Percentiles rank a stretch among this genome's conserved stretches.
Conservation (phyloP, 352 stramenopile genomes). For the Phytophthora agathidicida region DNA sequence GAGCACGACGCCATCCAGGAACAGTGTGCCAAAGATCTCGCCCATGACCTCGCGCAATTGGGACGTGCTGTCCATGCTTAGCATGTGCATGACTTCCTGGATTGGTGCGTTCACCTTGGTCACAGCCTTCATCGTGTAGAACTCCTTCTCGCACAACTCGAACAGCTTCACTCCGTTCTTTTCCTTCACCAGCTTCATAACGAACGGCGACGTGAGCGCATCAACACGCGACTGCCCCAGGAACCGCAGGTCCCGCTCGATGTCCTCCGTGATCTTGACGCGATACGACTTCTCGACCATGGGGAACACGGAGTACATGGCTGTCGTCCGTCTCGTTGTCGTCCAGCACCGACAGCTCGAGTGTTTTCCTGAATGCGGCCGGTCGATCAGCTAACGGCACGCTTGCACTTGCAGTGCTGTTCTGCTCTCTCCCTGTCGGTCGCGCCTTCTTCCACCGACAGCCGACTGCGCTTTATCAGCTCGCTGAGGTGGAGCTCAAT, state of each 20-base stretch:
- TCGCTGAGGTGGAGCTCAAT: not conserved
- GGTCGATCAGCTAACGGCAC: not conserved
- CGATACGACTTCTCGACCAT: slow-evolving; percentile 87
- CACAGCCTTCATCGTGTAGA: slow-evolving; percentile 88
- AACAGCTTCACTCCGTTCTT: slow-evolving; percentile 76
- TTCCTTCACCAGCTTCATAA: slow-evolving; percentile 82
- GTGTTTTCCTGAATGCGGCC: slow-evolving; percentile 32
- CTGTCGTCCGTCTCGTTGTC: not conserved
- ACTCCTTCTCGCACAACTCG: slow-evolving; percentile 81
- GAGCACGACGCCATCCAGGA: slow-evolving; percentile 80
- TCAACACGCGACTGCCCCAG: slow-evolving; percentile 83
- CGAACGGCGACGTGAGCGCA: slow-evolving; percentile 78
- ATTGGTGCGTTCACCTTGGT: slow-evolving; percentile 71
- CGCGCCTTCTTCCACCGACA: slow-evolving; percentile 13
- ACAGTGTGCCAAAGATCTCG: slow-evolving; percentile 84
- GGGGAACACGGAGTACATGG: slow-evolving; percentile 82
- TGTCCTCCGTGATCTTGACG: slow-evolving; percentile 77
- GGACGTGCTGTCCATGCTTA: slow-evolving; percentile 71
- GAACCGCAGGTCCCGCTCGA: slow-evolving; percentile 86
- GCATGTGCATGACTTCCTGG: slow-evolving; percentile 83
- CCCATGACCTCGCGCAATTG: slow-evolving; percentile 81
- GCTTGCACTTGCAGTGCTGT: not conserved
- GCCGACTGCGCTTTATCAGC: slow-evolving; percentile 21
- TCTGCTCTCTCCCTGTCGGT: slow-evolving; percentile 26
- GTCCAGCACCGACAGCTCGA: slow-evolving; percentile 1